Percentiles rank a stretch among this genome's conserved stretches.
phyloP scores from a whole-genome alignment of 1,284 basidiomycete species.

The Ustilago esculenta region DNA sequence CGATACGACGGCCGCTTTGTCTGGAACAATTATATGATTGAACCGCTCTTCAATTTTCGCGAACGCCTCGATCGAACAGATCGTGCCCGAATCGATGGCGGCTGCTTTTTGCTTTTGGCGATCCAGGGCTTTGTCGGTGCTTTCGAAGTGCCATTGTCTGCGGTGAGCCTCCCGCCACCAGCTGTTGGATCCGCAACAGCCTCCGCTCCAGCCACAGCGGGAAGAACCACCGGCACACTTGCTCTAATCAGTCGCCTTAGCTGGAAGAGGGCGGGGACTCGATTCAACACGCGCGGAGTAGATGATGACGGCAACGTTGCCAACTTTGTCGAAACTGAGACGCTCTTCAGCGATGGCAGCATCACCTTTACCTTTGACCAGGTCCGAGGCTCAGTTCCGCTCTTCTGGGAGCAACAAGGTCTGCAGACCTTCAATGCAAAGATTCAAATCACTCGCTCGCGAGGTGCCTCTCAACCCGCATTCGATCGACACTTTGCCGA shows the following conservation, averaged over 20 bases:
- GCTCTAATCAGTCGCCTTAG: conserved; percentile 84
- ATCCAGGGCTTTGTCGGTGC: conserved; percentile 91
- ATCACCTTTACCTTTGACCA: conserved; percentile 89
- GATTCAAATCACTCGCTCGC: conserved; percentile 75
- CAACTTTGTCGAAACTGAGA: conserved; percentile 98
- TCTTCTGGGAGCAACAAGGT: conserved; percentile 98
- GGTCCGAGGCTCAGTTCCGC: conserved; percentile 81
- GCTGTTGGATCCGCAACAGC: conserved; percentile 67
- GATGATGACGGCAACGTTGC: conserved; percentile 97
- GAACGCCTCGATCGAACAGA: conserved; percentile 77
- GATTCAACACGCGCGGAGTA: conserved; percentile 95
- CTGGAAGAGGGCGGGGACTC: conserved; percentile 94
- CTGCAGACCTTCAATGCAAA: conserved; percentile 70
- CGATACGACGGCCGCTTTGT: conserved; percentile 69
- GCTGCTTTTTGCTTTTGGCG: conserved; percentile 73
- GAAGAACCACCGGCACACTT: conserved; percentile 71
- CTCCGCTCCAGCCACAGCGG: conserved; percentile 64
- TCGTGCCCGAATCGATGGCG: conserved; percentile 74
- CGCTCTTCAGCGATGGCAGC: conserved; percentile 83
- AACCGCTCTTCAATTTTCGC: conserved; percentile 81
- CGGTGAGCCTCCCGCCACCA: background rate
- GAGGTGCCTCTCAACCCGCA: conserved; percentile 88
- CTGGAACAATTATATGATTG: conserved; percentile 85
- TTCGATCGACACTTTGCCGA: conserved; percentile 92
- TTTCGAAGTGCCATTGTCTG: conserved; percentile 71